Base-by-base conservation (phyloP, 768 basidiomycete genomes). In the Mycena leptocephala region DNA sequence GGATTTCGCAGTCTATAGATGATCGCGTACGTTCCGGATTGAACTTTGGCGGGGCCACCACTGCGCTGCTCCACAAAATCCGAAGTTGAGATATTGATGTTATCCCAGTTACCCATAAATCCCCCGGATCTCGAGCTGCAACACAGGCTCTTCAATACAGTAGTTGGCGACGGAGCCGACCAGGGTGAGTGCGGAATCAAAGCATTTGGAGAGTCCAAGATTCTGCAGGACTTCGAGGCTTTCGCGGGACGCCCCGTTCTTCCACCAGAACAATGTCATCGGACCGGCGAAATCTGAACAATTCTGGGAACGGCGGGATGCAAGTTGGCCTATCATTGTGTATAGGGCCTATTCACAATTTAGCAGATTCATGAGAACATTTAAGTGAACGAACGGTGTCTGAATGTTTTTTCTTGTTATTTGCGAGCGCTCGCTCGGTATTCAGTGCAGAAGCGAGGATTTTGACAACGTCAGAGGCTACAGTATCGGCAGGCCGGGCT, bases 11-110 rank as follows among this genome's bases (percentile, higher is more conserved):
- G 74, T 24, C 74, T 41, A 71, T 86, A 86, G 3, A 87, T 63
- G 6, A 85, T 75, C 7, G 79, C 32, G 61, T 85, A 83, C 0
- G 85, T 87, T 2, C 86, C 85, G 2, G 84, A 85, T 46, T 85
- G 83, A 8, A 86, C 86, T 72, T 86, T 87, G 37, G 72, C 32
- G 1, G 68, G 66, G 13, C 48, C 66, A 13, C 24, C 46, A 26
- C 33, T 55, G 48, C 68, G 55, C 16, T 69, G 68, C 55, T 69
- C 68, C 26, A 56, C 35, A 26, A 43, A 69, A 46, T 39, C 39
- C 3, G 68, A 69, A 1, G 35, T 41, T 1, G 56, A 59, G 3
- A 69, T 56, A 22, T 69, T 69, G 13, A 69, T 26, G 20, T 69
- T 69, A 20, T 69, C 68, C 53, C 55, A 69, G 56, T 69, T 69